Conservation (phyloP, 164 flowering plant genomes). For the Annona cherimola region DNA sequence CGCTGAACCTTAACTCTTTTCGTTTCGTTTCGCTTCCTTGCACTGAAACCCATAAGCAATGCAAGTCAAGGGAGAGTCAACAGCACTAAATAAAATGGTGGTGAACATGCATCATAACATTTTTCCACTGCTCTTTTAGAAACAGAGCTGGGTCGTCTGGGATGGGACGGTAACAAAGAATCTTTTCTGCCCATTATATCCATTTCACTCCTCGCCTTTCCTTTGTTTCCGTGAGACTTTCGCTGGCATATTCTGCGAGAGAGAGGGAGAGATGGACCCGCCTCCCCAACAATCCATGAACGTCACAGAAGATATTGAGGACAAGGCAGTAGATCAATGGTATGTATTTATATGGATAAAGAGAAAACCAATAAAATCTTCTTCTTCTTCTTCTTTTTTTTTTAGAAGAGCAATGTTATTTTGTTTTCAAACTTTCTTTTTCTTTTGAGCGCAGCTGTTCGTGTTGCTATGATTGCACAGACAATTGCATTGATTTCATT, state of each 20-base stretch:
- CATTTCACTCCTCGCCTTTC: background rate
- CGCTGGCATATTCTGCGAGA: background rate
- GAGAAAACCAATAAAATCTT: background rate
- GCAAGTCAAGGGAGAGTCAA: no score
- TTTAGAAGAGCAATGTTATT: background rate
- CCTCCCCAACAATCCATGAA: constrained; percentile 34
- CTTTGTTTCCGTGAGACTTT: background rate
- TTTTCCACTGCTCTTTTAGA: no score
- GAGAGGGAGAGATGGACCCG: constrained; percentile 45
- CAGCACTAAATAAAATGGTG: no score
- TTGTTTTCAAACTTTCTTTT: constrained; percentile 1
- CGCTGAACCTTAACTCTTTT: no score
- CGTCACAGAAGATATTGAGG: constrained; percentile 32
- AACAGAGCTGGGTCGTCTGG: no score
- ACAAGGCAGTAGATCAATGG: constrained; percentile 44
- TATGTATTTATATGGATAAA: constrained; percentile 4
- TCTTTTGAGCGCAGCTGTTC: constrained; percentile 42
- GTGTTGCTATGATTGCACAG: constrained; percentile 41
- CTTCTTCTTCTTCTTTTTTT: constrained; percentile 5
- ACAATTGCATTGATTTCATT: constrained; percentile 38
- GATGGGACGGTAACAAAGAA: background rate
- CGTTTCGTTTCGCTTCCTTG: no score
- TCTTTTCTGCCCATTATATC: background rate
- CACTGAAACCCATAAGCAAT: no score
- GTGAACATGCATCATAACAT: no score